Evolutionary conservation across 2,329 filamentous ascomycete species (phyloP).

Genomic region (Westerdykella sp.): DNA sequence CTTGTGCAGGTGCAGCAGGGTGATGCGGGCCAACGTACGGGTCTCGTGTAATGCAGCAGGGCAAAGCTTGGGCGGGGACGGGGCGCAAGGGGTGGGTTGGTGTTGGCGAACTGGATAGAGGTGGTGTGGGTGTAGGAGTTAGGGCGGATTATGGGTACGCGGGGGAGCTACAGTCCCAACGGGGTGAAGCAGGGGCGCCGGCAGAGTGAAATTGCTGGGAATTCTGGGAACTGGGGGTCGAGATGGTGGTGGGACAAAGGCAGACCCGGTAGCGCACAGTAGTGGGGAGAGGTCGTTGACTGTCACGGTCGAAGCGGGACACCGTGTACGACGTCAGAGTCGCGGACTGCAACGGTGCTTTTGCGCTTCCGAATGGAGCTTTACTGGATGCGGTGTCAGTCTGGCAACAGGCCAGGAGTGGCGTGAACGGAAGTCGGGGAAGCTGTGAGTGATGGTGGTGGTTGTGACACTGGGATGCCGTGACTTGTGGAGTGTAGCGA

Average conservation of each 20-base stretch:
- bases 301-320: conserved; percentile 6
- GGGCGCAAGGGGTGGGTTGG: conserved; percentile 14
- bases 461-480: not conserved
- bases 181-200: not conserved
- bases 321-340: conserved; percentile 10
- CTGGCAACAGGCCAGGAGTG: not conserved
- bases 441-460: not conserved
- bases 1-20: conserved; percentile 28
- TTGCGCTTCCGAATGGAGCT: not conserved
- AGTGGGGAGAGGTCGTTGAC: not conserved
- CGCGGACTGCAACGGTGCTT: not conserved
- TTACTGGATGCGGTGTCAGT: not conserved
- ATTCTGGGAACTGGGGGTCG: not conserved
- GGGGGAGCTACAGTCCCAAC: not conserved
- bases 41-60: conserved; percentile 6
- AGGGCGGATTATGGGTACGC: too few species aligned
- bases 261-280: conserved; percentile 5
- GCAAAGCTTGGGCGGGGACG: conserved; percentile 3
- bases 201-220: not conserved
- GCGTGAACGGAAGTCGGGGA: not conserved
- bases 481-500: too few species aligned
- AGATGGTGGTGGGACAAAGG: conserved; percentile 6
- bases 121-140: not conserved
- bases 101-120: conserved; percentile 4
- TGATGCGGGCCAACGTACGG: conserved; percentile 19